These are phyloP conservation scores for Galerina marginata DNA, from an alignment of 768 basidiomycete species.

Conservation along the genomic window DNA sequence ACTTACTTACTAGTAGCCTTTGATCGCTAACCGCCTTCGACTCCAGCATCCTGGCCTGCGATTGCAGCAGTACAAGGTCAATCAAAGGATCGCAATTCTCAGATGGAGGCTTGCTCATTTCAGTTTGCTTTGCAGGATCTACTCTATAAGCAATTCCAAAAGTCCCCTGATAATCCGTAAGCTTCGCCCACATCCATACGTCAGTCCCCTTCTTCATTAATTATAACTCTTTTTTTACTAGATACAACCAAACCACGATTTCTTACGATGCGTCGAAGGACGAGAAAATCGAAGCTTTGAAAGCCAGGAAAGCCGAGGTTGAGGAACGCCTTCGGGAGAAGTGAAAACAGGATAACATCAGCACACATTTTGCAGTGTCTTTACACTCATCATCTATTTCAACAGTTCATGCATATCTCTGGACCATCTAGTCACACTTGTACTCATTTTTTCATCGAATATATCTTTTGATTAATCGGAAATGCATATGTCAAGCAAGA, in stretches of 20 bases:
- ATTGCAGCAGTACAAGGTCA: constrained; percentile 86
- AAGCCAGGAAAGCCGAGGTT: constrained; percentile 66
- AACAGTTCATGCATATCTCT: background rate
- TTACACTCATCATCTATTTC: background rate
- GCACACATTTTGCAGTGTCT: background rate
- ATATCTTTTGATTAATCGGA: background rate
- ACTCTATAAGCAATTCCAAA: constrained; percentile 94
- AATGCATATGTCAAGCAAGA: background rate
- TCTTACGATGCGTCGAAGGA: constrained; percentile 89
- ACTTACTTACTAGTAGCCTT: constrained; percentile 9
- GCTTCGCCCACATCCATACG: constrained; percentile 28
- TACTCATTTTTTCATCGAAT: background rate
- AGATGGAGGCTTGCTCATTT: background rate
- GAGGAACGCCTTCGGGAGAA: constrained; percentile 69
- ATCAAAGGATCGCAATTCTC: constrained; percentile 12
- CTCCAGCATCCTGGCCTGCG: constrained; percentile 85
- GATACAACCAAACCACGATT: constrained; percentile 84
- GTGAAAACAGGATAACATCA: constrained; percentile 4
- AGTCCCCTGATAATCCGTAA: constrained; percentile 94
- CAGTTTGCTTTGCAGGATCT: constrained; percentile 59
- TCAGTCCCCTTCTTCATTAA: background rate
- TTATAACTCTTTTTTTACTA: constrained; percentile 30
- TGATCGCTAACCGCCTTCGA: constrained; percentile 8
- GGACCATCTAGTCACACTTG: background rate
- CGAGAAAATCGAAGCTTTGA: constrained; percentile 78